Evolutionary conservation across 1,284 basidiomycete species (phyloP).

Genomic region (Trametes polyzona): DNA sequence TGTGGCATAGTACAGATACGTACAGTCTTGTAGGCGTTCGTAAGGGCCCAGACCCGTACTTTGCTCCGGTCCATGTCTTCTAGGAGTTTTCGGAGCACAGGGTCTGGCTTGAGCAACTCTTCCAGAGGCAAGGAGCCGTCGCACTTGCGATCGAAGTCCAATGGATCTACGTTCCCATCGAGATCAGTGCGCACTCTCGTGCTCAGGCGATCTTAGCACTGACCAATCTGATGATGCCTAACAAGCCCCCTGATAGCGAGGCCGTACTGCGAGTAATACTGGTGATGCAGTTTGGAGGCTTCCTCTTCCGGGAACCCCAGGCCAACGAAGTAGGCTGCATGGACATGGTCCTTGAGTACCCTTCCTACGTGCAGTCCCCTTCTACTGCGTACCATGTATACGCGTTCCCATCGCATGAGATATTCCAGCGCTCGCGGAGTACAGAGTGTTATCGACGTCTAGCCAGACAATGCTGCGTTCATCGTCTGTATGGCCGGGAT

Average conservation of each 20-base stretch:
- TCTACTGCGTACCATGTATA: slow-evolving; percentile 63
- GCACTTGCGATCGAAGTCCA: slow-evolving; percentile 87
- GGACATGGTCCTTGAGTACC: not conserved
- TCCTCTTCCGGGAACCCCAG: slow-evolving; percentile 72
- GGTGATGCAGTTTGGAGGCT: slow-evolving; percentile 72
- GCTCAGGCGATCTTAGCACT: not conserved
- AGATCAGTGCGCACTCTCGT: not conserved
- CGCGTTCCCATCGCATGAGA: slow-evolving; percentile 81
- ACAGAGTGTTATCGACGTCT: slow-evolving; percentile 89
- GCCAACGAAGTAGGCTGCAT: slow-evolving; percentile 72
- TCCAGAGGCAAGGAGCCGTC: slow-evolving; percentile 86
- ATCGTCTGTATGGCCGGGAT: slow-evolving; percentile 38
- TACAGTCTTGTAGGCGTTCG: slow-evolving; percentile 80
- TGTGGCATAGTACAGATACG: slow-evolving; percentile 28
- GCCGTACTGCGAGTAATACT: slow-evolving; percentile 83
- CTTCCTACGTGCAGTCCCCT: not conserved
- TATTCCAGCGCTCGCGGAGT: slow-evolving; percentile 76
- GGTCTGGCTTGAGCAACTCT: slow-evolving; percentile 73
- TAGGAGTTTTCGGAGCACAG: slow-evolving; percentile 66
- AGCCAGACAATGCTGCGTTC: slow-evolving; percentile 73
- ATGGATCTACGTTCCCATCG: slow-evolving; percentile 65
- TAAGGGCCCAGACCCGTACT: slow-evolving; percentile 80
- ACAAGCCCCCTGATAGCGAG: slow-evolving; percentile 85
- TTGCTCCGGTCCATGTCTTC: slow-evolving; percentile 81
- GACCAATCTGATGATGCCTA: slow-evolving; percentile 79